Conservation (phyloP, 1,139 yeast genomes). For the Protomyces arabidopsidicola region DNA sequence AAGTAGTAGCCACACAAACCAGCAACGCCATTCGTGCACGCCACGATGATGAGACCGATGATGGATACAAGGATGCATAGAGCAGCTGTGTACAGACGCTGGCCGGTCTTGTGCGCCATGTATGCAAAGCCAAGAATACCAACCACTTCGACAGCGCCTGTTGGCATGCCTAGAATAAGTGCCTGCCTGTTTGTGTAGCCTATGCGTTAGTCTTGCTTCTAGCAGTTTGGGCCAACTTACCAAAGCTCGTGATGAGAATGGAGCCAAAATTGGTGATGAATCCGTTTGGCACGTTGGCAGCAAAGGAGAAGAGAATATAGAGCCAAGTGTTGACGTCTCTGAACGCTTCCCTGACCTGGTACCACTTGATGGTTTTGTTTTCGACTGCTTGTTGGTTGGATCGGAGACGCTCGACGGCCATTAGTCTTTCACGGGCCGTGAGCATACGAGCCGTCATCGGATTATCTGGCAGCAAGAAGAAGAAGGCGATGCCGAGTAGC, state of each 20-base stretch:
- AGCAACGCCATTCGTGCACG: conserved; percentile 34
- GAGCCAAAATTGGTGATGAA: conserved; percentile 34
- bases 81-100: conserved; percentile 32
- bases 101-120: conserved; percentile 30
- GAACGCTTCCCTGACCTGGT: conserved; percentile 47
- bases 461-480: conserved; percentile 49
- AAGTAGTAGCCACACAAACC: conserved; percentile 36
- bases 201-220: not conserved
- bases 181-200: conserved; percentile 34
- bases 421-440: conserved; percentile 48
- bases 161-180: conserved; percentile 35
- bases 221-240: conserved; percentile 17
- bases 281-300: conserved; percentile 36
- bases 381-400: conserved; percentile 51
- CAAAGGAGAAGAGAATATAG: conserved; percentile 38
- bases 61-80: conserved; percentile 31
- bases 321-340: conserved; percentile 48
- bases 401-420: conserved; percentile 53
- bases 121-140: conserved; percentile 31
- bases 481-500: conserved; percentile 37
- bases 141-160: conserved; percentile 33
- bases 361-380: conserved; percentile 48
- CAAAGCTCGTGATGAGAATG: conserved; percentile 35
- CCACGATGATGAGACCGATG: conserved; percentile 35
- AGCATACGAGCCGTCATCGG: conserved; percentile 55